Evolutionary conservation across 2,329 filamentous ascomycete genomes (phyloP).

Genomic region (Periconia sp.): DNA sequence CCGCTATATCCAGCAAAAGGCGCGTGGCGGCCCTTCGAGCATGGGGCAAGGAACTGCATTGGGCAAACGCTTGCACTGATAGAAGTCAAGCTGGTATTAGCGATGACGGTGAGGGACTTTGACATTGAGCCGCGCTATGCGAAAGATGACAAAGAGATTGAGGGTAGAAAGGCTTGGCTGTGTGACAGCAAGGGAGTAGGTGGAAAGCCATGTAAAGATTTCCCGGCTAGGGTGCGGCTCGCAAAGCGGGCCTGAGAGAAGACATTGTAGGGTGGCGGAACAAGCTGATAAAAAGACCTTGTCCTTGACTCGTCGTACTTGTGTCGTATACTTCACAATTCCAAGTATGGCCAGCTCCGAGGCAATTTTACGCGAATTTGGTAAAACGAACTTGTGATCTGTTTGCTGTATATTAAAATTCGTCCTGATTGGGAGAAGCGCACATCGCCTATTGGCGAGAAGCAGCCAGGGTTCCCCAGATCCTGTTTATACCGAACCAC

Average conservation of each 20-base stretch:
- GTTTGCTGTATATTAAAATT: constrained; percentile 4
- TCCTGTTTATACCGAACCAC: constrained; percentile 8
- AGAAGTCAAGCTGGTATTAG: constrained; percentile 18
- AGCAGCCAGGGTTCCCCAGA: constrained; percentile 6
- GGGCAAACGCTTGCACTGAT: constrained; percentile 26
- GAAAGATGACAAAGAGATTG: not conserved
- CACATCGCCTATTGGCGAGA: constrained; percentile 2
- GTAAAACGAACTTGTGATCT: not conserved
- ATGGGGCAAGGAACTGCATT: constrained; percentile 37
- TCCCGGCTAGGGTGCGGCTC: not conserved
- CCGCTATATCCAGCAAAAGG: constrained; percentile 13
- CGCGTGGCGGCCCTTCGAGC: constrained; percentile 48
- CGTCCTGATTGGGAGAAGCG: constrained; percentile 1
- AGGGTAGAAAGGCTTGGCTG: constrained; percentile 2
- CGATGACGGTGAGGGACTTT: not conserved
- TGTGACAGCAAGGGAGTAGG: constrained; percentile 3
- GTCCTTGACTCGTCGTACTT: not conserved
- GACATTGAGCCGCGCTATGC: not conserved
- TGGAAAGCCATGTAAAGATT: constrained; percentile 1
- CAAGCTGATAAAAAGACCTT: not conserved
- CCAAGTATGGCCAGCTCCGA: not conserved
- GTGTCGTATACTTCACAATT: not conserved
- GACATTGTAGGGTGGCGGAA: not conserved
- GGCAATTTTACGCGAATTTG: not conserved
- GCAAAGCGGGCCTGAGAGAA: not conserved